Base-by-base conservation (phyloP, 2,329 filamentous ascomycete species). In the Orbilia ellipsospora region DNA sequence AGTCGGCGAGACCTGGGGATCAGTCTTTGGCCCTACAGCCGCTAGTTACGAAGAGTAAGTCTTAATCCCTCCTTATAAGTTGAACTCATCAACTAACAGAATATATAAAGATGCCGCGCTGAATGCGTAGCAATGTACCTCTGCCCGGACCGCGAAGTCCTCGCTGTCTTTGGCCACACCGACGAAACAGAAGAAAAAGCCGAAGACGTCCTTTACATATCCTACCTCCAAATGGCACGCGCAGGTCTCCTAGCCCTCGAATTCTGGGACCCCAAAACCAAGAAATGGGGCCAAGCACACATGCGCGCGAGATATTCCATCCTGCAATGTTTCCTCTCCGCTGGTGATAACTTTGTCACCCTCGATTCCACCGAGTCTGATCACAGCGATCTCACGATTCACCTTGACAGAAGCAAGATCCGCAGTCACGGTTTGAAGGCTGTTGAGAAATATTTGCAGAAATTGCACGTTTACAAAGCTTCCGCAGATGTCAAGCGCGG, bases 211-310 rank as follows among this genome's bases (percentile, higher is more conserved):
- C 88, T 98, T 6, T 97, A 94, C 80, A 89, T 90, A 0, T 90
- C 91, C 1, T 99, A 98, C 82, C 87, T 99, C 8, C 89, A 90
- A 78, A 98, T 99, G 94, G 95, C 95, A 13, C 89, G 94, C 44
- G 93, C 93, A n/a, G 95, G 95, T 75, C 86, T 99, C 52, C 88
- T 90, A 4, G 91, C 94, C 0, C 87, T 98, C 20, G 94, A 98
- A 82, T 93, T 95, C 86, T 98, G 93, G 93, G 78, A 80, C 23
- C 79, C 78, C 8, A 78, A 79, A 65, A 72, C 65, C 26, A 77
- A 72, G 79, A 83, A 82, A 81, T 84, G 84, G 84, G 84, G 84
- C 4, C 83, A 85, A 77, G 83, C 82, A 15, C 84, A 85, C 76
- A 84, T 83, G 82, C 82, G 89, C 83, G 87, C 87, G 3, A 86